phyloP scores from a whole-genome alignment of 2,329 filamentous ascomycete species.

The Claviceps pusilla region DNA sequence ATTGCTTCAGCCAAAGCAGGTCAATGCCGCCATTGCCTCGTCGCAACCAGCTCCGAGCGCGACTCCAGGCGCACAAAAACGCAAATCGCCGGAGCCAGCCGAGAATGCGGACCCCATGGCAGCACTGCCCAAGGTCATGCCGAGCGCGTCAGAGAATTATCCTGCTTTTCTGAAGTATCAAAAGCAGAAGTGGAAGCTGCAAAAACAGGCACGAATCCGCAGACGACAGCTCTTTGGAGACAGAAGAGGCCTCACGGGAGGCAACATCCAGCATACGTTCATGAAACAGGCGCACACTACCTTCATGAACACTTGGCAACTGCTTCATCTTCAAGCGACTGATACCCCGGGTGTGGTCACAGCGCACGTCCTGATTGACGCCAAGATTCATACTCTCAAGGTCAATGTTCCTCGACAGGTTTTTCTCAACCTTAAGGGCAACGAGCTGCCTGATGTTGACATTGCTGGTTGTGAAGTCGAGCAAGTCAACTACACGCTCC shows the following conservation, averaged over 20 bases:
- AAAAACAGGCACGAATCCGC: slow-evolving; percentile 75
- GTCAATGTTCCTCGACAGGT: slow-evolving; percentile 79
- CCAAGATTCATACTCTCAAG: slow-evolving; percentile 77
- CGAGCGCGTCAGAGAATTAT: slow-evolving; percentile 74
- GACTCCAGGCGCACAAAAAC: slow-evolving; percentile 38
- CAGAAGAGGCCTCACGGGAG: slow-evolving; percentile 36
- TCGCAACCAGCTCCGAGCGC: slow-evolving; percentile 31
- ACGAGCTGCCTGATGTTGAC: slow-evolving; percentile 76
- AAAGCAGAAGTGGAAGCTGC: slow-evolving; percentile 97
- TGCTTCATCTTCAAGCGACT: slow-evolving; percentile 72
- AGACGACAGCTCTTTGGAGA: slow-evolving; percentile 89
- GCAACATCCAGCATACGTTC: slow-evolving; percentile 56
- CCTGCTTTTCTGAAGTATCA: slow-evolving; percentile 79
- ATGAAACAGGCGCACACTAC: slow-evolving; percentile 81
- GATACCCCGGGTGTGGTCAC: slow-evolving; percentile 74
- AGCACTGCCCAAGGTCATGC: slow-evolving; percentile 68
- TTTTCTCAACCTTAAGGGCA: slow-evolving; percentile 80
- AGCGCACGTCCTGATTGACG: slow-evolving; percentile 84
- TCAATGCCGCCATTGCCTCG: slow-evolving; percentile 38
- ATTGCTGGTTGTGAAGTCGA: slow-evolving; percentile 77
- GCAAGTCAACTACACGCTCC: slow-evolving; percentile 83
- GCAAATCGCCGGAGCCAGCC: slow-evolving; percentile 56
- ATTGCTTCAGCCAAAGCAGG: slow-evolving; percentile 49
- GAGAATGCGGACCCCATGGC: slow-evolving; percentile 66
- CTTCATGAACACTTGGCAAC: slow-evolving; percentile 88